phyloP scores from a whole-genome alignment of 2,329 filamentous ascomycete species.

The Clarireedia homoeocarpa region DNA sequence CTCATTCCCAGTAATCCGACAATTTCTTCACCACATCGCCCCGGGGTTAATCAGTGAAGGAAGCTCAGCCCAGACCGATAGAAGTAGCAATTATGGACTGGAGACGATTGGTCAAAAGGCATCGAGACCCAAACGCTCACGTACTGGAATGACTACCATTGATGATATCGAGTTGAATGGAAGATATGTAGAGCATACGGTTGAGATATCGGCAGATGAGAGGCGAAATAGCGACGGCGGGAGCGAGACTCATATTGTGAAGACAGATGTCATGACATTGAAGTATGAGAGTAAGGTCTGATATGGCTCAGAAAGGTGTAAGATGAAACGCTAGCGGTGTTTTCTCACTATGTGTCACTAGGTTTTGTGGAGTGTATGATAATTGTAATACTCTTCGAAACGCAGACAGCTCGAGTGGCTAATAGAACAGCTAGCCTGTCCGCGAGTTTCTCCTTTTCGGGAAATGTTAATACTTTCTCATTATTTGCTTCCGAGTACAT shows the following conservation, averaged over 20 bases:
- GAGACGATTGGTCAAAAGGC: constrained; percentile 3
- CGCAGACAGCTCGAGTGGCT: too few species aligned
- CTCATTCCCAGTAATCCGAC: constrained; percentile 2
- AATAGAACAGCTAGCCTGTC: too few species aligned
- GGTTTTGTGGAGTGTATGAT: too few species aligned
- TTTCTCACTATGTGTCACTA: too few species aligned
- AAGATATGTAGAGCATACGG: neutral
- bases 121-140: neutral
- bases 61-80: neutral
- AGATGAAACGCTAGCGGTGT: too few species aligned
- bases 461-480: too few species aligned
- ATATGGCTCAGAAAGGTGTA: too few species aligned
- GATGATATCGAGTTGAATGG: neutral
- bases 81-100: neutral
- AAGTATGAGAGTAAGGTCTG: too few species aligned
- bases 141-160: neutral
- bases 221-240: neutral
- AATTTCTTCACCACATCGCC: constrained; percentile 1
- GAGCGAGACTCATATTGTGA: neutral
- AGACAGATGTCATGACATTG: neutral
- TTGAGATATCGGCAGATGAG: neutral
- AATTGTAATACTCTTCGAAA: too few species aligned
- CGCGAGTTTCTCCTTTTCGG: too few species aligned
- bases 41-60: neutral
- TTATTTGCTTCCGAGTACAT: too few species aligned